These are phyloP conservation scores for Fusarium fujikuroi DNA, from an alignment of 2,329 filamentous ascomycete genomes.

Conservation along the genomic window DNA sequence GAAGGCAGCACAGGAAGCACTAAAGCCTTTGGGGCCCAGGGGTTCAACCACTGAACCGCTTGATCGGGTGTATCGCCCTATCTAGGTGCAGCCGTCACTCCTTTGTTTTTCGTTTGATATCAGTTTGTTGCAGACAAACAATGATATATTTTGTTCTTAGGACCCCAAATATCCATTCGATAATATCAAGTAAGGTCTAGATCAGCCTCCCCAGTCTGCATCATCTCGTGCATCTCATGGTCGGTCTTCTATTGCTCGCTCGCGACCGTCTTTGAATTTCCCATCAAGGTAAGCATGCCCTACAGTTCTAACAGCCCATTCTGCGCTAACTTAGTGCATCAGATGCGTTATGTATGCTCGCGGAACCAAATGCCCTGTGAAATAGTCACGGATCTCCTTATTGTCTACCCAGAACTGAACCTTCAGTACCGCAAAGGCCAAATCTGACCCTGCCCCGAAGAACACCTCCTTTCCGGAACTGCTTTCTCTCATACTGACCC, in stretches of 20 bases:
- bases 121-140: fast-evolving
- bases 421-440: neutral
- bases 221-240: no score
- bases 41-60: neutral
- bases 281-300: neutral
- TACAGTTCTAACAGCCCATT: no score
- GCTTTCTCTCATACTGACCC: fast-evolving
- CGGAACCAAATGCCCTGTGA: neutral
- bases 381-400: neutral
- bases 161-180: neutral
- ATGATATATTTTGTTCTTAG: neutral
- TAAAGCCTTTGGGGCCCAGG: neutral
- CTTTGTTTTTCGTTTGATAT: neutral
- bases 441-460: neutral
- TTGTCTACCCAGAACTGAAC: neutral
- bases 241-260: no score
- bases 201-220: no score
- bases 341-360: no score
- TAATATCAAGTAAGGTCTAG: no score
- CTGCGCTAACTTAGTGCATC: fast-evolving
- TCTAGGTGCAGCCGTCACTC: neutral
- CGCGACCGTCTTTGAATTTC: neutral
- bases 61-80: neutral
- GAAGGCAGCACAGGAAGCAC: neutral
- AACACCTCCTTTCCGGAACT: no score